Conservation (phyloP, 768 basidiomycete species). For the Mycena rebaudengoi region DNA sequence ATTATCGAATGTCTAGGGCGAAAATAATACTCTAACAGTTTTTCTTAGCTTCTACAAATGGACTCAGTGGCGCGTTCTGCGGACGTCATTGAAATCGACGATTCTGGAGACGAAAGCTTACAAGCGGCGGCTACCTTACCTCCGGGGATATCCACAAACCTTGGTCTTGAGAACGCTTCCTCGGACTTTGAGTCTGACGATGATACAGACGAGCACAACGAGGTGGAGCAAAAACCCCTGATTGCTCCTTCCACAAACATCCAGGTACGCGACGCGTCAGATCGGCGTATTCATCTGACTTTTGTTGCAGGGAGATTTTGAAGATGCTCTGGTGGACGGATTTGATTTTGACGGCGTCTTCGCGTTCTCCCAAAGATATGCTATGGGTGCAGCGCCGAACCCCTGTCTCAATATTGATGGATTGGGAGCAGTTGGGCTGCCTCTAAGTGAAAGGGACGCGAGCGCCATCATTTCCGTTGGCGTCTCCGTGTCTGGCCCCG, state of each 20-base stretch:
- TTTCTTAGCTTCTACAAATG: too few species aligned
- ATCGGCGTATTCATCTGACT: not conserved
- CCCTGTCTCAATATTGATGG: constrained; percentile 44
- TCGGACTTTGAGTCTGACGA: constrained; percentile 10
- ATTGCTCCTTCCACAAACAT: constrained; percentile 20
- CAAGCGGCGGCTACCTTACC: not conserved
- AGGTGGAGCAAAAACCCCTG: constrained; percentile 20
- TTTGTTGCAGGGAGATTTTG: constrained; percentile 31
- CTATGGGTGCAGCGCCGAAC: constrained; percentile 41
- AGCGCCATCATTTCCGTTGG: constrained; percentile 35
- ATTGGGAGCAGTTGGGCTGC: constrained; percentile 49
- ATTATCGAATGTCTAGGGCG: too few species aligned
- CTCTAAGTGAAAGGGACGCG: constrained; percentile 46
- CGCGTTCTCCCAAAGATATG: constrained; percentile 28
- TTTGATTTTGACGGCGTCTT: constrained; percentile 35
- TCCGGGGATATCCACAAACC: not conserved
- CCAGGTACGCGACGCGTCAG: not conserved
- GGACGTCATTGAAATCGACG: too few species aligned
- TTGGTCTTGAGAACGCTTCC: not conserved
- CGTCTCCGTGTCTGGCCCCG: constrained; percentile 6
- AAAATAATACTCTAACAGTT: too few species aligned
- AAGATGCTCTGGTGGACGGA: constrained; percentile 23
- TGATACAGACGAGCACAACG: not conserved
- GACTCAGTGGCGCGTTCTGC: too few species aligned
- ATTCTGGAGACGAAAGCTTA: not conserved